Evolutionary conservation across 768 basidiomycete genomes (phyloP), one percentile per base, ranked within the genome.

Genomic region (Mycena epipterygia): DNA sequence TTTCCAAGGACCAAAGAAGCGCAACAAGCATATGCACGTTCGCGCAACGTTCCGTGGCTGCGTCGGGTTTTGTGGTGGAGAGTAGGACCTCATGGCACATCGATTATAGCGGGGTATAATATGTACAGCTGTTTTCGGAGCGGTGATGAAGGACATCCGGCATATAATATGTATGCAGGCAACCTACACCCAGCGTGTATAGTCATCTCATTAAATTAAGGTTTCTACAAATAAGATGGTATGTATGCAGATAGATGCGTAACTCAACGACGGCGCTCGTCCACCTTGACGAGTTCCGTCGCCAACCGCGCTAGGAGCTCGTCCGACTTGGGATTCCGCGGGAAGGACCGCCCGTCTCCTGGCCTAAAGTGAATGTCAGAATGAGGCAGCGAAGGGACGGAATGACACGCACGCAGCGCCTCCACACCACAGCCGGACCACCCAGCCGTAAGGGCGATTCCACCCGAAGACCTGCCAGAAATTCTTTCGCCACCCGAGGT

Each of bases 401-500:
- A 53, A 11, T 25, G 58, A 29, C 25, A 83, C 90, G 81, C 75
- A 93, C 93, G 89, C 85, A 35, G 85, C 82, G 51, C 92, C 94
- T 5, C 93, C 94, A 69, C 82, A 87, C 68, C 88, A 79, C 3
- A 93, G 44, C 37, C 89, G 85, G 52, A 81, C 76, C 5, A 88
- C 64, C 89, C 89, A 91, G 5, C 88, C 88, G 71, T 81, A 82
- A 67, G 81, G 84, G 37, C 76, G 82, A 42, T 80, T 83, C 86
- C 86, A 91, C 13, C 92, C 93, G 67, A 94, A 85, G 2, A 89
- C 89, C 76, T 93, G 91, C 21, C 76, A 81, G 87, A 91, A 90
- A 71, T 96, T 96, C 71, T 80, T 85, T 53, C 85, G 82, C 89
- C 89, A 92, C 14, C 95, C 94, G 7, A 96, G 72, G 75, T 95